Evolutionary conservation across 352 stramenopile species (phyloP), one percentile per base, ranked within the genome.

Genomic region (Discostella stelligera): DNA sequence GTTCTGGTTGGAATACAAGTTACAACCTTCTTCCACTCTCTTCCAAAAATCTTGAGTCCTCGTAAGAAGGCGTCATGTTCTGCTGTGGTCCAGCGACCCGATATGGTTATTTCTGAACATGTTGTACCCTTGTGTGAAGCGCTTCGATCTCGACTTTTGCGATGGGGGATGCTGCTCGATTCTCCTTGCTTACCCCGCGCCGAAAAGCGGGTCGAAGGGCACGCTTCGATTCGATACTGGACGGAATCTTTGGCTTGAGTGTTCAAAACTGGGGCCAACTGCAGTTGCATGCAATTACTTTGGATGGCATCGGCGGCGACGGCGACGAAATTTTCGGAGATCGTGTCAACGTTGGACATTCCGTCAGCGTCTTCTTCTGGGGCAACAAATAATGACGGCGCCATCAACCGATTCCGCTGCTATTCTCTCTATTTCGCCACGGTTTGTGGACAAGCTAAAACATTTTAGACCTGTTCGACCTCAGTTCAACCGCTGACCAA

Each of bases 11-110:
- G 95, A 84, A 99, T 98, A 23, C 95, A 87, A 50, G 90, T 91
- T 21, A 94, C 94, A 20, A 99, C 97, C 85, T 97, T 97, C 79
- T 98, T 98, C 96, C 96, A 98, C 85, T 98, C 95, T 49, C 95
- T 91, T 30, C 96, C 96, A 79, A 98, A 98, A 0, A 97, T 82
- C 18, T 93, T 88, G 14, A 98, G 88, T 8, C 96, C 96, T 23
- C 90, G 86, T 20, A 98, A 89, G 78, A 99, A 99, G 52, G 92
- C 95, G 77, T 98, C 87, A 75, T 99, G 96, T 80, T 99, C 96
- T 86, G 96, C 88, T 27, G 94, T 83, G 0, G 95, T 98, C 96
- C 96, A 98, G 49, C 96, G 91, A 11, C 96, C 96, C 20, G 70
- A 81, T 18, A 21, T 66, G 18, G 14, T 41, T 14, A 32, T 64